phyloP scores from a whole-genome alignment of 2,329 filamentous ascomycete species.

The Lojkania enalia region DNA sequence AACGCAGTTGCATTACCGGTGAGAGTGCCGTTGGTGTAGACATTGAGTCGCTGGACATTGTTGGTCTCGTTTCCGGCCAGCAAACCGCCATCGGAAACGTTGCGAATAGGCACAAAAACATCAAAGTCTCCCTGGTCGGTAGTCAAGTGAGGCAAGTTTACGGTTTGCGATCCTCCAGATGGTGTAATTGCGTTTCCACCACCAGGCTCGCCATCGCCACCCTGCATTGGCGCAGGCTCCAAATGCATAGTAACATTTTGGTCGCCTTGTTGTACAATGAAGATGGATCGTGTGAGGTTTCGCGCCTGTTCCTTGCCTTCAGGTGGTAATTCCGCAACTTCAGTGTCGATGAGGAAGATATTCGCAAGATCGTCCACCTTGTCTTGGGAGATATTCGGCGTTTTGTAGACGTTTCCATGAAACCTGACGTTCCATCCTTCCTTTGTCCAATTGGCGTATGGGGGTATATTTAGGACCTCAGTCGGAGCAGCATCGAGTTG shows the following conservation, averaged over 20 bases:
- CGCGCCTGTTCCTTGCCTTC: constrained; percentile 68
- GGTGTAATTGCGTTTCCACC: constrained; percentile 57
- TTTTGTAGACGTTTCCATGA: constrained; percentile 81
- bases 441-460: constrained; percentile 74
- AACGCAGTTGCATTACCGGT: constrained; percentile 77
- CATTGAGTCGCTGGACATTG: constrained; percentile 67
- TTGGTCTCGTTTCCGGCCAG: constrained; percentile 66
- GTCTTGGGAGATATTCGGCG: constrained; percentile 66
- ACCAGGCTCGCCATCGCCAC: constrained; percentile 53
- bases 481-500: constrained; percentile 67
- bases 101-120: constrained; percentile 66
- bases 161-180: constrained; percentile 63
- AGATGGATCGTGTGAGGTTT: constrained; percentile 73
- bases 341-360: constrained; percentile 68
- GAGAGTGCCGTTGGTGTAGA: constrained; percentile 66
- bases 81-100: constrained; percentile 58
- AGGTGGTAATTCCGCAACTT: constrained; percentile 61
- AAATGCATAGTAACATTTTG: constrained; percentile 67
- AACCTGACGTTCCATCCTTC: constrained; percentile 75
- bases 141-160: constrained; percentile 67
- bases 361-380: constrained; percentile 72
- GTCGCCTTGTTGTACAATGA: constrained; percentile 71
- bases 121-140: constrained; percentile 74
- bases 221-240: constrained; percentile 60
- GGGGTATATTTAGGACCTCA: constrained; percentile 70